Evolutionary conservation across 768 basidiomycete species (phyloP).

Genomic region (Pleurotus cornucopiae): DNA sequence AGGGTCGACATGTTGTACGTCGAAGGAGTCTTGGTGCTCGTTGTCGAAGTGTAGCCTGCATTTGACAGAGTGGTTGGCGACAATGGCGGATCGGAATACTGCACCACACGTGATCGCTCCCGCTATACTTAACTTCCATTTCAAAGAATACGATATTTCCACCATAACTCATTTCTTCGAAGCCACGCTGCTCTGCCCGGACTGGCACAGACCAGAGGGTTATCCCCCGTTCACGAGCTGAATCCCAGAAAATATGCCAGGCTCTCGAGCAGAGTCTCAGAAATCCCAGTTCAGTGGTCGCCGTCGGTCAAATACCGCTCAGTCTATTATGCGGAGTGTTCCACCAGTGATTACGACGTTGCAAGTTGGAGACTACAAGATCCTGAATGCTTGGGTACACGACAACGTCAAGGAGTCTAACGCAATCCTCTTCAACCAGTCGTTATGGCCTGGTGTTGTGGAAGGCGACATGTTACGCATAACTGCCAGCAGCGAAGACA

Average conservation of each 20-base stretch:
- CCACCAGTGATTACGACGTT: constrained; percentile 34
- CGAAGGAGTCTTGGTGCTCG: not conserved
- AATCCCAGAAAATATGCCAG: constrained; percentile 31
- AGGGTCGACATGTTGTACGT: not conserved
- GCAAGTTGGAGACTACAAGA: constrained; percentile 57
- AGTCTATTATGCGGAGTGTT: constrained; percentile 54
- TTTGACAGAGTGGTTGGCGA: no score
- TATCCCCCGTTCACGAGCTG: no score
- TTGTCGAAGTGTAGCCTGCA: not conserved
- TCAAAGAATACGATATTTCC: no score
- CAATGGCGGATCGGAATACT: no score
- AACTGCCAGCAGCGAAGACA: constrained; percentile 27
- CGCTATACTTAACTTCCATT: no score
- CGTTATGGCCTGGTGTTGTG: constrained; percentile 73
- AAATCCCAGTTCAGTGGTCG: constrained; percentile 45
- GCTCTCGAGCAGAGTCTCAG: constrained; percentile 63
- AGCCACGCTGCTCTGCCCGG: no score
- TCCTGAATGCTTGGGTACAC: constrained; percentile 72
- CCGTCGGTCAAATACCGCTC: constrained; percentile 71
- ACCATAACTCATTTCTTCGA: no score
- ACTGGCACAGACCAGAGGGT: no score
- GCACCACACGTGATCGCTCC: no score
- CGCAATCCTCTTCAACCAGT: constrained; percentile 64
- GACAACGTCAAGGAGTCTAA: constrained; percentile 53
- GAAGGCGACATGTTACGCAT: constrained; percentile 75